Percentiles rank a stretch among this genome's conserved stretches.
phyloP scores from a whole-genome alignment of 768 basidiomycete genomes.

The Pleurotus djamor region DNA sequence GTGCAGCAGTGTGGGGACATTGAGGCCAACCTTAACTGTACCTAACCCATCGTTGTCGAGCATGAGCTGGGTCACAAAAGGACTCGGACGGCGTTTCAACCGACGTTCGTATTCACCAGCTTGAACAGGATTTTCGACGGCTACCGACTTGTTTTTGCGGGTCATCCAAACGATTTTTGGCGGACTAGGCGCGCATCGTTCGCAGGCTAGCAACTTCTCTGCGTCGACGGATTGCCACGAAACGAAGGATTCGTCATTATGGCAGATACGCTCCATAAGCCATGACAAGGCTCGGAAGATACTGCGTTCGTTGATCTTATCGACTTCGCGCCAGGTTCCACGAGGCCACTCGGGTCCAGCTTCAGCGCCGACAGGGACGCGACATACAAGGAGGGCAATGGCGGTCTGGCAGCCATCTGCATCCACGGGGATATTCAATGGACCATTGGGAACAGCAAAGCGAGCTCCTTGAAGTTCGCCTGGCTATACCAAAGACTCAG shows the following conservation, averaged over 20 bases:
- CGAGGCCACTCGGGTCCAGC: constrained; percentile 80
- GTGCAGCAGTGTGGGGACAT: constrained; percentile 84
- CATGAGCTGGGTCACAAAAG: constrained; percentile 85
- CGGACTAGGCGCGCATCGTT: constrained; percentile 77
- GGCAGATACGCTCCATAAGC: constrained; percentile 81
- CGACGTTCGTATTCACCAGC: constrained; percentile 89
- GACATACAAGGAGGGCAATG: constrained; percentile 75
- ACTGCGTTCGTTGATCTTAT: constrained; percentile 81
- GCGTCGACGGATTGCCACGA: constrained; percentile 63
- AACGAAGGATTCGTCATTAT: constrained; percentile 62
- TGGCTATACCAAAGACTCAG: neutral
- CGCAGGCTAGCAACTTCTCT: constrained; percentile 54
- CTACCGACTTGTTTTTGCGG: constrained; percentile 55
- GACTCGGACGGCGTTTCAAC: constrained; percentile 80
- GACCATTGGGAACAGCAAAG: constrained; percentile 61
- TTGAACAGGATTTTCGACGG: constrained; percentile 81
- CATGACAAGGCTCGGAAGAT: constrained; percentile 84
- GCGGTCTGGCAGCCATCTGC: constrained; percentile 72
- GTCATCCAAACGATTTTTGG: constrained; percentile 79
- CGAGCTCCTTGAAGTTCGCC: constrained; percentile 40
- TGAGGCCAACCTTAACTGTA: constrained; percentile 80
- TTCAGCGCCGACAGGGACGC: constrained; percentile 66
- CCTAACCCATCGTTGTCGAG: constrained; percentile 62
- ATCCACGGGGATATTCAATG: constrained; percentile 47
- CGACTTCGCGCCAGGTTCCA: constrained; percentile 74